Conservation (phyloP, 192 early-diverging fungal genomes). For the Glomus cerebriforme region DNA sequence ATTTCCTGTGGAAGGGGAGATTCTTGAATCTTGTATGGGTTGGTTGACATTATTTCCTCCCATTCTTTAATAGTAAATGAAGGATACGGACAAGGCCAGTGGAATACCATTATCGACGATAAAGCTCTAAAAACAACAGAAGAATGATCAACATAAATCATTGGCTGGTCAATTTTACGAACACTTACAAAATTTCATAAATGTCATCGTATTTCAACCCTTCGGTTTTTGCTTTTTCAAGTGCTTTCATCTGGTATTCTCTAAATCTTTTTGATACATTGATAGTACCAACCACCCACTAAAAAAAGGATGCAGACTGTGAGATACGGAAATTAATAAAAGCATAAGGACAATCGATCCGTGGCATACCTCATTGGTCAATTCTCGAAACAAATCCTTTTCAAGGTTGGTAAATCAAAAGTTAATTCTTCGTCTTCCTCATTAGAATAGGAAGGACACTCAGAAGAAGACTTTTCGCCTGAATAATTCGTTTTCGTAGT, state of each 20-base stretch:
- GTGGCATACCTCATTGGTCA: conserved; percentile 14
- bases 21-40: conserved; percentile 35
- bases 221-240: neutral
- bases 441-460: neutral
- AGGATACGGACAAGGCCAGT: conserved; percentile 34
- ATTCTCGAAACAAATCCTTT: conserved; percentile 17
- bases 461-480: neutral
- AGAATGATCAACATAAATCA: conserved; percentile 29
- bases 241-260: conserved; percentile 11
- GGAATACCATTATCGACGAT: conserved; percentile 35
- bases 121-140: conserved; percentile 35
- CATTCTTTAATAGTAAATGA: conserved; percentile 35
- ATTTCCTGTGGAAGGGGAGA: conserved; percentile 32
- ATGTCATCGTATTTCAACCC: conserved; percentile 8
- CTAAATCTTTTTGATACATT: conserved; percentile 20
- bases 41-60: conserved; percentile 27
- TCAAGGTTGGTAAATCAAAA: conserved; percentile 13
- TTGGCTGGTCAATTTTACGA: neutral
- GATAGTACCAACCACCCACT: conserved; percentile 21
- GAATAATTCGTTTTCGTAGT: neutral
- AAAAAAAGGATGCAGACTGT: conserved; percentile 17
- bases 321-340: conserved; percentile 7
- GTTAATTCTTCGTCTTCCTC: conserved; percentile 5
- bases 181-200: conserved; percentile 30
- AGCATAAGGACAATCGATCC: neutral